Base-by-base conservation (phyloP, 371 early-diverging fungal species). In the Haplosporangium sp. region DNA sequence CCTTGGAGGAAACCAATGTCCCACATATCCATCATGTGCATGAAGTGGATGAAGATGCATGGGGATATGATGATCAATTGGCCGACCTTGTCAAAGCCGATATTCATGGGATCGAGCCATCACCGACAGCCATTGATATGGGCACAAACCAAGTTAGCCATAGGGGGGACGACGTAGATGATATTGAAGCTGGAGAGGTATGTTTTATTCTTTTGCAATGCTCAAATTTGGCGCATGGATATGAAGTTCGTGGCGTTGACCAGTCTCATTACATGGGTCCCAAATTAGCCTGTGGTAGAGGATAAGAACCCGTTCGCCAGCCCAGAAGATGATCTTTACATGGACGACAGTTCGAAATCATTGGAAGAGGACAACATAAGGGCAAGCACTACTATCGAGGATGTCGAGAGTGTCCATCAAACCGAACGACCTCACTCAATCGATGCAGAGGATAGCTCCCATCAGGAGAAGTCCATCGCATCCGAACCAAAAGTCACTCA, bases 11-110 rank as follows among this genome's bases (percentile, higher is more conserved):
- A 55, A 58, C 1, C 55, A 37, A 2, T 51, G 43, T 7, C 23
- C 46, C 76, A 16, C 45, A 58, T 20, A 66, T 66, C 36, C 76
- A 69, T 23, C 53, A 57, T 20, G 47, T 63, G 21, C 63, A 70
- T 18, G 71, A 70, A 42, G 51, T 43, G 36, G 70, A 47, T 3
- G 70, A 65, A 0, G 76, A 76, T 37, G 71, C 61, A 11, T 76
- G 76, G 76, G 76, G 59, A 13, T 62, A 70, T 29, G 70, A 70
- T 41, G 76, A 69, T 29, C 65, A 74, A 46, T 36, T 53, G 6
- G 20, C 69, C 14, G 69, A 74, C 40, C 47, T 72, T 40, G 65
- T 56, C 8, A 66, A 72, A 11, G 52, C 60, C 5, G 73, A 45
- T 13, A 41, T 21, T 14, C 67, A 57, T 16, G 48, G 55, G 9